A percentile compares a stretch with the other conserved stretches of the same genome.
Conservation (phyloP, 1,284 basidiomycete genomes). For the Amylostereum chailletii region DNA sequence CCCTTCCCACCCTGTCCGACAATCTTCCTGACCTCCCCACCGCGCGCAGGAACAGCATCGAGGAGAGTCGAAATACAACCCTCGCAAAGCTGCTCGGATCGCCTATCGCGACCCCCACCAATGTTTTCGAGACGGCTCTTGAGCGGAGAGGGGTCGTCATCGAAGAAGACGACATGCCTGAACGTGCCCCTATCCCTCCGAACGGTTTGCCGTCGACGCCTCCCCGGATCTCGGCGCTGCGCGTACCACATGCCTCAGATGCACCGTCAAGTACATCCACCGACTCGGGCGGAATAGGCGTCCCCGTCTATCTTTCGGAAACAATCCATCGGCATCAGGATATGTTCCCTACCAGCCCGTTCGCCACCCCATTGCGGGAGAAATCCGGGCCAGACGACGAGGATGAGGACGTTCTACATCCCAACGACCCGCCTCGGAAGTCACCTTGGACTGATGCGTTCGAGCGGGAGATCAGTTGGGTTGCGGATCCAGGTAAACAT, state of each 20-base stretch:
- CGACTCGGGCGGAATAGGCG: conserved; percentile 32
- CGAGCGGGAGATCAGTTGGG: conserved; percentile 67
- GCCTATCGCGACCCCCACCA: conserved; percentile 17
- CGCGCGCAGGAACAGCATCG: conserved; percentile 14
- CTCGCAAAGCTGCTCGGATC: conserved; percentile 22
- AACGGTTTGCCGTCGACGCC: conserved; percentile 26
- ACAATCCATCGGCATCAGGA: conserved; percentile 45
- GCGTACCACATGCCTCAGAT: conserved; percentile 41
- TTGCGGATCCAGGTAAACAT: conserved; percentile 55
- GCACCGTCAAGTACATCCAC: conserved; percentile 36
- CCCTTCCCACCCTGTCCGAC: conserved; percentile 29
- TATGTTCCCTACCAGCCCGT: conserved; percentile 59
- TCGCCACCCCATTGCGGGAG: conserved; percentile 62
- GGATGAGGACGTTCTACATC: conserved; percentile 53
- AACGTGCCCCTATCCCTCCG: conserved; percentile 26
- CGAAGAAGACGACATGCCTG: conserved; percentile 50
- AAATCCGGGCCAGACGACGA: conserved; percentile 47
- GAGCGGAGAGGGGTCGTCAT: conserved; percentile 61
- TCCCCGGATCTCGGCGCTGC: conserved; percentile 21
- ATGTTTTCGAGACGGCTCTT: conserved; percentile 27
- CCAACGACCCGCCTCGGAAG: conserved; percentile 29
- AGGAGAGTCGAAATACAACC: conserved; percentile 24
- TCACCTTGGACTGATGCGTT: conserved; percentile 26
- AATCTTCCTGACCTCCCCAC: conserved; percentile 17
- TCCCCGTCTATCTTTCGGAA: conserved; percentile 40